Percentiles rank a stretch among this genome's conserved stretches.
phyloP scores from a whole-genome alignment of 192 early-diverging fungal genomes.

The Backusella morwellensis region DNA sequence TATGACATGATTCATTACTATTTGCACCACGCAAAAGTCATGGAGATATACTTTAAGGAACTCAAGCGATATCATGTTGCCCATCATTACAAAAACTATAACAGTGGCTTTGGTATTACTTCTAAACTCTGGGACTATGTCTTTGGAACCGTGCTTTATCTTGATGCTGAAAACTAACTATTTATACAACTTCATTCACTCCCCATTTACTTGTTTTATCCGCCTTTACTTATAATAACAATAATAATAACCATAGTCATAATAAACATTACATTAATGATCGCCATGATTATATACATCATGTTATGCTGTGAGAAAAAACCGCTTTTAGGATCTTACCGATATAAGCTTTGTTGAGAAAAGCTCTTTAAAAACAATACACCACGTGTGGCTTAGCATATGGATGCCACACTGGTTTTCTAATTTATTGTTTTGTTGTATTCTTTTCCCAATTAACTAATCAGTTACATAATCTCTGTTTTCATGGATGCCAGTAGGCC shows the following conservation, averaged over 20 bases:
- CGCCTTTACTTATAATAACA: neutral
- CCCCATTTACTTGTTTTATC: too few species aligned
- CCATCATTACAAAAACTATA: conserved; percentile 92
- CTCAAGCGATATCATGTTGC: conserved; percentile 94
- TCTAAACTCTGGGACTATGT: conserved; percentile 89
- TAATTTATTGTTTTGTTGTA: neutral
- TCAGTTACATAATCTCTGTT: neutral
- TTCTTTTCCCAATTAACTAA: neutral
- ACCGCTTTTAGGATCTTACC: too few species aligned
- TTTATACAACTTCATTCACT: neutral
- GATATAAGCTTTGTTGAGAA: too few species aligned
- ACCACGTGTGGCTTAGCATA: neutral
- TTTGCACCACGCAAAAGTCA: conserved; percentile 85
- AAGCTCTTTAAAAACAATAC: too few species aligned
- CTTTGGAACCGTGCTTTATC: conserved; percentile 59
- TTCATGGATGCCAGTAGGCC: neutral
- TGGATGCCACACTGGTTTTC: too few species aligned
- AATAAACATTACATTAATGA: too few species aligned
- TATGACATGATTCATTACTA: conserved; percentile 96
- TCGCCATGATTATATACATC: too few species aligned
- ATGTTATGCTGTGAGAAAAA: too few species aligned
- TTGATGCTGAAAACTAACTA: conserved; percentile 1
- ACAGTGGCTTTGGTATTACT: conserved; percentile 87
- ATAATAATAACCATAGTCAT: too few species aligned
- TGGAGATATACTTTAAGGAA: conserved; percentile 67